phyloP scores from a whole-genome alignment of 768 basidiomycete species.

The Royoungia palumana region DNA sequence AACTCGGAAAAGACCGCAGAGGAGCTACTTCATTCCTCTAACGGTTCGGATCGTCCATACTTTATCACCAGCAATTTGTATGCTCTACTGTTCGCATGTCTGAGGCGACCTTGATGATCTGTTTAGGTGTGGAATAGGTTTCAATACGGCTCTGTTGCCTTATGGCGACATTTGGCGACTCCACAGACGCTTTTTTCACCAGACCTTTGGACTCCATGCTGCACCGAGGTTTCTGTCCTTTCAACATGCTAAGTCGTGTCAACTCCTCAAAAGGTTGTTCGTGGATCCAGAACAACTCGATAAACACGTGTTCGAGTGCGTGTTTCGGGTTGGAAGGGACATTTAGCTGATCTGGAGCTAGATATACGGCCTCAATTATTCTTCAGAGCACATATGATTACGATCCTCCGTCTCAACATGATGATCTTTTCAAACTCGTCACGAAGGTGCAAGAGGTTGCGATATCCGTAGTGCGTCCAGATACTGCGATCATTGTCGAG shows the following conservation, averaged over 20 bases:
- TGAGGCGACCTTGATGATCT: too few relatives aligned
- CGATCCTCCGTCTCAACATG: not conserved
- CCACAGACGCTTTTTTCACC: conserved; percentile 25
- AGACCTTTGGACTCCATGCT: conserved; percentile 16
- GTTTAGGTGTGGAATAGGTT: conserved; percentile 11
- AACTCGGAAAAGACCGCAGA: conserved; percentile 40
- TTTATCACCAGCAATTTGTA: conserved; percentile 9
- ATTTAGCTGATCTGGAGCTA: not conserved
- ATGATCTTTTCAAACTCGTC: not conserved
- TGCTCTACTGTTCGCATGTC: not conserved
- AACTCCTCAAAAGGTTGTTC: conserved; percentile 29
- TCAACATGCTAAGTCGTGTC: conserved; percentile 27
- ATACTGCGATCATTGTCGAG: not conserved
- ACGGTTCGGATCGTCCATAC: conserved; percentile 49
- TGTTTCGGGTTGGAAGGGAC: not conserved
- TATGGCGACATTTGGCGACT: conserved; percentile 30
- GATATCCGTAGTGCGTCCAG: conserved; percentile 1
- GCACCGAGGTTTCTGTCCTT: conserved; percentile 24
- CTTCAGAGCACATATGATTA: conserved; percentile 10
- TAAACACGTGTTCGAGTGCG: conserved; percentile 30
- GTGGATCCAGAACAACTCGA: conserved; percentile 29
- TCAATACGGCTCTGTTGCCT: conserved; percentile 17
- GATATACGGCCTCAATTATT: conserved; percentile 8
- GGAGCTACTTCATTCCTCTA: conserved; percentile 43
- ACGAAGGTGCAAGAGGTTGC: not conserved